A percentile compares a stretch with the other conserved stretches of the same genome.
These are phyloP conservation scores for Verticillium tricorpus DNA, from an alignment of 2,329 filamentous ascomycete species.

Conservation along the genomic window DNA sequence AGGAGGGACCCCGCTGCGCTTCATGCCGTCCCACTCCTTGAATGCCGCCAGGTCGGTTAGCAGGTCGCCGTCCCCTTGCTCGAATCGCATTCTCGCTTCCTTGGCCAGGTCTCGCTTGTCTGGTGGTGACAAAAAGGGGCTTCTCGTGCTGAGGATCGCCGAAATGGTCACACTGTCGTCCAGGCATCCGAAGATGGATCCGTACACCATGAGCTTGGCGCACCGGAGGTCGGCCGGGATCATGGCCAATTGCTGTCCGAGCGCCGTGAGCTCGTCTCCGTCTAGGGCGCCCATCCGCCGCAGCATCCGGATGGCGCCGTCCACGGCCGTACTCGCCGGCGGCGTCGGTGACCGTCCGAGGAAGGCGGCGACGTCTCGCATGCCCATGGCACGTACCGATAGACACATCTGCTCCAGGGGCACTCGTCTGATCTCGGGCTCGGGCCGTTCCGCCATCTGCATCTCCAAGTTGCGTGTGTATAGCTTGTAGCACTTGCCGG, in stretches of 20 bases:
- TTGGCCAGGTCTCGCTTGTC: constrained; percentile 81
- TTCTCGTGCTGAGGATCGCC: constrained; percentile 83
- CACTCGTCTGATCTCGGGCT: constrained; percentile 90
- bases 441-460: constrained; percentile 82
- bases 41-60: constrained; percentile 83
- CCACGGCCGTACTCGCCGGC: constrained; percentile 78
- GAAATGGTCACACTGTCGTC: constrained; percentile 86
- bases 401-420: constrained; percentile 92
- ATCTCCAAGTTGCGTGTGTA: constrained; percentile 83
- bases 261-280: constrained; percentile 79
- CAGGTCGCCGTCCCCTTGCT: constrained; percentile 76
- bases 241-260: constrained; percentile 90
- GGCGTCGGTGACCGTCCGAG: constrained; percentile 84
- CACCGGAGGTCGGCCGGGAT: constrained; percentile 91
- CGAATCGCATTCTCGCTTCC: constrained; percentile 70
- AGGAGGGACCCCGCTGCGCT: constrained; percentile 51
- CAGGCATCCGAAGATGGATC: constrained; percentile 87
- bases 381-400: constrained; percentile 92
- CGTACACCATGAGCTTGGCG: constrained; percentile 93
- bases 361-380: constrained; percentile 75
- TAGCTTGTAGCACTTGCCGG: constrained; percentile 90
- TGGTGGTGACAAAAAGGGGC: constrained; percentile 79
- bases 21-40: constrained; percentile 72
- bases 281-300: constrained; percentile 85
- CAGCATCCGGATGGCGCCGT: constrained; percentile 75